Base-by-base conservation (phyloP, 1,139 yeast species). In the Blastobotrys apis region DNA sequence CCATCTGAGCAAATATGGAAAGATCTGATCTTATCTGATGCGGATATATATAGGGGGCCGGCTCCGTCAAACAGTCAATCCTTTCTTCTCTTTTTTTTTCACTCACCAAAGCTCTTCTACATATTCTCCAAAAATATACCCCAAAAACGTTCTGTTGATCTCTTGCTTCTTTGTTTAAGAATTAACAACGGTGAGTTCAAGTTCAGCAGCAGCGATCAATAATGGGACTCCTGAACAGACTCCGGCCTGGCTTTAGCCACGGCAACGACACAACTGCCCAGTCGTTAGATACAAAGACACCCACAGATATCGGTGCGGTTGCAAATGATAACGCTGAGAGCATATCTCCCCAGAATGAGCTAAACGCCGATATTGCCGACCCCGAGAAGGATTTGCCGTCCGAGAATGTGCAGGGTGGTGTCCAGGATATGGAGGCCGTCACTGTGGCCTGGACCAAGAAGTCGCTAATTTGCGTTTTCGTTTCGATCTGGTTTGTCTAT, bases 401-500 rank as follows among this genome's bases (percentile, higher is more conserved):
- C n/a, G 35, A 35, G 13, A 39, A 33, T 4, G 37, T 20, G 3
- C 43, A 33, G 33, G 17, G 31, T 15, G 48, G 48, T 33, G 46
- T 45, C 19, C 48, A 43, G 19, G 40, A 45, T 17, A 33, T 42
- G n/a, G 43, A 45, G 19, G 48, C 48, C n/a, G 39, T 45, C 13
- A 41, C 48, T 10, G 9, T 33, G 36, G 41, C 39, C n/a, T 45
- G 48, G 48, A 31, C 48, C 4, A 45, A 45, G 23, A 20, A 15
- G 22, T 37, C 48, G 16, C 15, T 45, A 23, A 45, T 47, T 19
- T 19, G 37, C 17, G 42, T 60, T 8, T 57, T 61, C 45, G 12
- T 39, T 9, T 27, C 29, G 43, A 41, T 41, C n/a, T 41, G 44
- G 44, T n/a, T 41, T 27, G 26, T 44, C 17, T 44, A 44, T 21